phyloP scores from a whole-genome alignment of 1,284 basidiomycete species.

The Melampsora larici-populina region DNA sequence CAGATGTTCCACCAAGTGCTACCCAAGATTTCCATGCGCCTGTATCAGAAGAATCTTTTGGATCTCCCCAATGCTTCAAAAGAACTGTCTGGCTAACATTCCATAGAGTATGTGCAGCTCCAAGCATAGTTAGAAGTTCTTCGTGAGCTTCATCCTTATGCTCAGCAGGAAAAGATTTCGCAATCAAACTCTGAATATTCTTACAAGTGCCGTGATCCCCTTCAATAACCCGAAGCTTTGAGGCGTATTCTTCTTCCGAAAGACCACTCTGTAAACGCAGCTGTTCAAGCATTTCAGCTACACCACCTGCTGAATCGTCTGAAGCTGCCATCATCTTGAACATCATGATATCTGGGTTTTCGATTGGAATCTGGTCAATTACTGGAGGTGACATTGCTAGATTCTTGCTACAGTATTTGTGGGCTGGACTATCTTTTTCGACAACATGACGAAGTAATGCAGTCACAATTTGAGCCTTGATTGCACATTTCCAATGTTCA shows the following conservation, averaged over 20 bases:
- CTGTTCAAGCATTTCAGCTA: not conserved
- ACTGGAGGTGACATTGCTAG: not conserved
- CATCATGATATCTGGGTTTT: too few relatives aligned
- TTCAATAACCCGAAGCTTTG: not conserved
- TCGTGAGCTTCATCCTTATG: not conserved
- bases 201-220: constrained; percentile 6
- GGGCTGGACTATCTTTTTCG: too few relatives aligned
- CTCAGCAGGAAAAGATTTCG: not conserved
- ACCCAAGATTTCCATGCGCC: not conserved
- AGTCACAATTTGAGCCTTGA: constrained; percentile 1
- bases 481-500: not conserved
- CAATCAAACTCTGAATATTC: not conserved
- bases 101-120: constrained; percentile 9
- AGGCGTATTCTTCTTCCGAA: not conserved
- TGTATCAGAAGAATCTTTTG: not conserved
- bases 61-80: not conserved
- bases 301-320: not conserved
- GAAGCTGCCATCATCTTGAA: constrained; percentile 17
- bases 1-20: not conserved
- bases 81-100: not conserved
- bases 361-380: not conserved
- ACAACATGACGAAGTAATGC: not conserved
- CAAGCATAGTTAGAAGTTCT: not conserved
- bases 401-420: not conserved
- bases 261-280: not conserved